Evolutionary conservation across 1,284 basidiomycete species (phyloP).

Genomic region (Leccinum ponderosum): DNA sequence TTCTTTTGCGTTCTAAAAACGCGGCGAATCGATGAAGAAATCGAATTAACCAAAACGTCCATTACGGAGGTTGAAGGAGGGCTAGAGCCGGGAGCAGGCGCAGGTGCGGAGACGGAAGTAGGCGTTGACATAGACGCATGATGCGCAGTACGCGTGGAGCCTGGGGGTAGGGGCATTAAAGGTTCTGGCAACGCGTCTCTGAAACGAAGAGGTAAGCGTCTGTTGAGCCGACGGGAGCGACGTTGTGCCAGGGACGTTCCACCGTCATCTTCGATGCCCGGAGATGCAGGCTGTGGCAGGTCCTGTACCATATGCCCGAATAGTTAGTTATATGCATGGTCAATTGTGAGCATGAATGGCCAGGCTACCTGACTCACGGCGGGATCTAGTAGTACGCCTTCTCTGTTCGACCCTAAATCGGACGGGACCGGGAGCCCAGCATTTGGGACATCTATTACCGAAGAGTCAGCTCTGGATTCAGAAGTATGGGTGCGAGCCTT

Average conservation of each 20-base stretch:
- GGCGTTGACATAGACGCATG: too few relatives aligned
- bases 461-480: too few relatives aligned
- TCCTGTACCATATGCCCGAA: slow-evolving; percentile 17
- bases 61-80: background rate
- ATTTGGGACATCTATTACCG: too few relatives aligned
- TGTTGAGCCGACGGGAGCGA: background rate
- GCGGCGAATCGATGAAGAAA: background rate
- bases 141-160: too few relatives aligned
- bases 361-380: too few relatives aligned
- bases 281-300: background rate
- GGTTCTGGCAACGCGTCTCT: background rate
- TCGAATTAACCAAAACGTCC: background rate
- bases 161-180: background rate
- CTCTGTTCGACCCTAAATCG: too few relatives aligned
- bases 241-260: background rate
- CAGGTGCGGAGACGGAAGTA: background rate
- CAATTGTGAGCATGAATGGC: too few relatives aligned
- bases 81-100: background rate
- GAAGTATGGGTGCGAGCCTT: background rate
- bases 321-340: too few relatives aligned
- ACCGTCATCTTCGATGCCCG: background rate
- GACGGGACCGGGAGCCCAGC: too few relatives aligned
- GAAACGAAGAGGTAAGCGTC: background rate
- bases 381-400: too few relatives aligned
- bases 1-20: background rate